phyloP scores from a whole-genome alignment of 2,329 filamentous ascomycete genomes.

The Calonectria henricotiae region DNA sequence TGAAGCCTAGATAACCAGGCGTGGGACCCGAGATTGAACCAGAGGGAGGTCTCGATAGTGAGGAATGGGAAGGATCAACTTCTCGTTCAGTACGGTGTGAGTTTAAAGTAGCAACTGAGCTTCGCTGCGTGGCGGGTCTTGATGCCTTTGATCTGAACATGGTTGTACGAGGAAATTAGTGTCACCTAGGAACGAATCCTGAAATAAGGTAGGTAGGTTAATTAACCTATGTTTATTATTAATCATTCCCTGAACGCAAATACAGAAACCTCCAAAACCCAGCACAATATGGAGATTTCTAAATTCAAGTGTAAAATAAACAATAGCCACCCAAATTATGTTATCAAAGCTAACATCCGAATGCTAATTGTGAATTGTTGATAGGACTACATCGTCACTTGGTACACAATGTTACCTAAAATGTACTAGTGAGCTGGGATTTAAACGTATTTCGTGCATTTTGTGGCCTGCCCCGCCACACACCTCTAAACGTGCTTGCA shows the following conservation, averaged over 20 bases:
- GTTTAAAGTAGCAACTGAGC: not conserved
- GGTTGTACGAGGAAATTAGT: not conserved
- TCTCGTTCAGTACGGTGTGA: too few relatives aligned
- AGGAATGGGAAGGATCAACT: not conserved
- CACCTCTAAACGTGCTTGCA: not conserved
- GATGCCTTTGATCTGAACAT: constrained; percentile 3
- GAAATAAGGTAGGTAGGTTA: not conserved
- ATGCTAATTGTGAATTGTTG: not conserved
- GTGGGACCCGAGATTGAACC: constrained; percentile 5
- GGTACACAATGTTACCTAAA: not conserved
- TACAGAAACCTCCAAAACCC: not conserved
- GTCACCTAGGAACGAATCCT: not conserved
- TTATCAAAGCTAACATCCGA: too few relatives aligned
- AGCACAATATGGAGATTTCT: not conserved
- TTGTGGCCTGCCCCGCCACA: constrained; percentile 9
- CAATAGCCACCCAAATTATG: not conserved
- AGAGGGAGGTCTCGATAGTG: not conserved
- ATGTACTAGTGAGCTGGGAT: not conserved
- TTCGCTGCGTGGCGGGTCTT: not conserved
- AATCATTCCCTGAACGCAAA: not conserved
- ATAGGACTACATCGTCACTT: not conserved
- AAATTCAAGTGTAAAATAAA: not conserved
- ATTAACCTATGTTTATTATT: too few relatives aligned
- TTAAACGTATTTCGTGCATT: not conserved
- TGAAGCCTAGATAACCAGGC: constrained; percentile 41